phyloP scores from a whole-genome alignment of 106 monocot species.

The Xerophyta viscosa region DNA sequence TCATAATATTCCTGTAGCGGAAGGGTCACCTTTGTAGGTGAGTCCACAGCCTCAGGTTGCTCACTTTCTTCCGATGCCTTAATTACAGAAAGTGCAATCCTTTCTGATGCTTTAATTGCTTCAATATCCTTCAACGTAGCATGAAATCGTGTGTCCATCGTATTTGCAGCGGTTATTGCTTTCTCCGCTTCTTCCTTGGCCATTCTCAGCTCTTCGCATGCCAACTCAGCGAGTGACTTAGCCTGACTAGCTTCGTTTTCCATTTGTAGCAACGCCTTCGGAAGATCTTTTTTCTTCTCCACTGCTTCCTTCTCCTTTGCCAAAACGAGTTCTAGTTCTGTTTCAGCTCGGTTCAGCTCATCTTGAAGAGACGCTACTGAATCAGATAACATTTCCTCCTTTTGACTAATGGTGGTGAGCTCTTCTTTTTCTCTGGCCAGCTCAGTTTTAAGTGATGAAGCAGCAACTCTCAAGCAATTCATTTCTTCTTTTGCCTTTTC shows the following conservation, averaged over 20 bases:
- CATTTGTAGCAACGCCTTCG: slow-evolving; percentile 25
- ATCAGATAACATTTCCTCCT: slow-evolving; percentile 43
- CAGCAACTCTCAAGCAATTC: slow-evolving; percentile 24
- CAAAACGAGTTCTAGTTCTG: slow-evolving; percentile 30
- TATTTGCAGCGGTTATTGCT: slow-evolving; percentile 24
- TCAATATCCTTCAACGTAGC: slow-evolving; percentile 60
- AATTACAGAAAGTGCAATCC: slow-evolving; percentile 37
- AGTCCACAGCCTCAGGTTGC: slow-evolving; percentile 17
- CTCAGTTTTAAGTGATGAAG: slow-evolving; percentile 25
- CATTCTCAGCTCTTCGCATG: slow-evolving; percentile 37
- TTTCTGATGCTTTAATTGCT: slow-evolving; percentile 43
- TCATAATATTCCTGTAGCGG: slow-evolving; percentile 38
- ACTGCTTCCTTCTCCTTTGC: slow-evolving; percentile 35
- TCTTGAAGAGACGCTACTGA: slow-evolving; percentile 57
- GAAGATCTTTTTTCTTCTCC: slow-evolving; percentile 46
- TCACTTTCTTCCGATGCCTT: slow-evolving; percentile 57
- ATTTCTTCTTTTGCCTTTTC: slow-evolving; percentile 43
- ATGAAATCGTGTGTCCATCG: slow-evolving; percentile 26
- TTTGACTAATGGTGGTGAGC: slow-evolving; percentile 34
- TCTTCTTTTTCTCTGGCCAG: slow-evolving; percentile 40
- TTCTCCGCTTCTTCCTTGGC: slow-evolving; percentile 49
- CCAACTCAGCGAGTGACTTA: slow-evolving; percentile 21
- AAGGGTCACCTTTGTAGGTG: slow-evolving; percentile 18
- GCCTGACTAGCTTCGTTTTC: slow-evolving; percentile 35
- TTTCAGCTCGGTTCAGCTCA: slow-evolving; percentile 36